phyloP scores from a whole-genome alignment of 129 eudicot species.

The Mikania micrantha region DNA sequence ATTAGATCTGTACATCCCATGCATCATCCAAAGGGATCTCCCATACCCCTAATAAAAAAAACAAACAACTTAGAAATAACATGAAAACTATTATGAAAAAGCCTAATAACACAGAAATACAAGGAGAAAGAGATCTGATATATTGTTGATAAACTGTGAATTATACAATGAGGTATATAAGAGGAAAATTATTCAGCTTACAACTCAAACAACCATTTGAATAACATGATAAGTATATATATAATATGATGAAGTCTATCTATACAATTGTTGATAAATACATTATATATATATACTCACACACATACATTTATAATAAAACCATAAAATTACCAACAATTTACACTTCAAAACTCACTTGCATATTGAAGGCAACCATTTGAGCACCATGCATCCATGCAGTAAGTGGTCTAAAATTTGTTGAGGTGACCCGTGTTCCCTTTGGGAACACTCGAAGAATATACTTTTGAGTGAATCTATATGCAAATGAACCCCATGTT shows the following conservation, averaged over 20 bases:
- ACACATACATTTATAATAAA: too few relatives aligned
- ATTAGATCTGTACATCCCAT: slow-evolving; percentile 32
- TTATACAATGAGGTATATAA: too few relatives aligned
- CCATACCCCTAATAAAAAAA: slow-evolving; percentile 26
- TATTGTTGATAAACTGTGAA: too few relatives aligned
- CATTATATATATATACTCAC: too few relatives aligned
- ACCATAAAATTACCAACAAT: neutral
- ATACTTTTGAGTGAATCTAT: slow-evolving; percentile 81
- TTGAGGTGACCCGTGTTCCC: slow-evolving; percentile 82
- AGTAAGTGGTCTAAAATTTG: slow-evolving; percentile 71
- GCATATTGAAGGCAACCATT: slow-evolving; percentile 97
- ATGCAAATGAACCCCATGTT: slow-evolving; percentile 5
- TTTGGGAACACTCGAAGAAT: slow-evolving; percentile 78
- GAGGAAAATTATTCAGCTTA: too few relatives aligned
- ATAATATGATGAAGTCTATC: too few relatives aligned
- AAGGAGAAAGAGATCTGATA: too few relatives aligned
- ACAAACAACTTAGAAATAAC: neutral
- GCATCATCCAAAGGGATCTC: slow-evolving; percentile 40
- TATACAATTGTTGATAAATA: too few relatives aligned
- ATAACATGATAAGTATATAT: too few relatives aligned
- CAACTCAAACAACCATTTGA: too few relatives aligned
- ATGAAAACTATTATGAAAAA: too few relatives aligned
- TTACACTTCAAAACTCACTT: slow-evolving; percentile 35
- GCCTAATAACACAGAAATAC: too few relatives aligned
- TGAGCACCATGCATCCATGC: slow-evolving; percentile 97